Conservation (phyloP, 805 yeast species). For the Pichia ethanolica region DNA sequence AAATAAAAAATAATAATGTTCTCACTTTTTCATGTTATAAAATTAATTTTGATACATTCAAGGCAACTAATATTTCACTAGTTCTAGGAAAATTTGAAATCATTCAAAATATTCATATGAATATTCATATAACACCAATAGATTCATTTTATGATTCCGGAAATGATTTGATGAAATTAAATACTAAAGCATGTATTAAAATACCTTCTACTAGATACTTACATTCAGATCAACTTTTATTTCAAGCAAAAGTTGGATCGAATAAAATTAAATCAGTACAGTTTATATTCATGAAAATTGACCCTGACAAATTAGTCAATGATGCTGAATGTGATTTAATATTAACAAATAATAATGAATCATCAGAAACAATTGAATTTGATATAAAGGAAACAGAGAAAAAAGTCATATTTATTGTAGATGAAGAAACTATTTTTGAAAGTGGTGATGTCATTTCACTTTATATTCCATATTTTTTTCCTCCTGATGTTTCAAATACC, state of each 20-base stretch:
- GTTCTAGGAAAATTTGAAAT: constrained; percentile 19
- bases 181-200: constrained; percentile 15
- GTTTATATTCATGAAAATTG: constrained; percentile 22
- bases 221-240: constrained; percentile 22
- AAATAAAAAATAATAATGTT: constrained; percentile 6
- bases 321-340: constrained; percentile 10
- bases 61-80: constrained; percentile 13
- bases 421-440: constrained; percentile 1
- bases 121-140: constrained; percentile 1
- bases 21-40: constrained; percentile 14
- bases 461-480: constrained; percentile 28
- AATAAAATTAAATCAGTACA: constrained; percentile 10
- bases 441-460: constrained; percentile 10
- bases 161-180: constrained; percentile 1
- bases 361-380: constrained; percentile 7
- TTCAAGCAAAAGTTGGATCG: constrained; percentile 18
- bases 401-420: constrained; percentile 13
- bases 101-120: constrained; percentile 6
- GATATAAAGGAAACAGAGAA: constrained; percentile 11
- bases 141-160: constrained; percentile 10
- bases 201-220: constrained; percentile 21
- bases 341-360: not conserved
- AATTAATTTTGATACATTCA: constrained; percentile 18
- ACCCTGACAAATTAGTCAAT: constrained; percentile 22
- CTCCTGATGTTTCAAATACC: constrained; percentile 28